Conservation (phyloP, 257 asterid species). For the Osmanthus fragrans region DNA sequence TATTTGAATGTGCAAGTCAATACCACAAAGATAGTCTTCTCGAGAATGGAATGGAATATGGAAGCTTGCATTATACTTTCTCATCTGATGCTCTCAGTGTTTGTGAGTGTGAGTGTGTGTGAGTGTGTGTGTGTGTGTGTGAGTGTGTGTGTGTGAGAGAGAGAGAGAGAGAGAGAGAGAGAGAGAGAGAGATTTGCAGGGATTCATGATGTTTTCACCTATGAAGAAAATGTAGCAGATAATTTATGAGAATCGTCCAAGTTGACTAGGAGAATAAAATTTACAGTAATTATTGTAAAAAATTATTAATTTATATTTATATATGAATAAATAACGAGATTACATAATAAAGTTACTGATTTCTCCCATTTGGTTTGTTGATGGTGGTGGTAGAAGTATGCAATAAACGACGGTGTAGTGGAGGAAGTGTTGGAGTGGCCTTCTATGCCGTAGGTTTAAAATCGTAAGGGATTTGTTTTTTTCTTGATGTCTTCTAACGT, state of each 20-base stretch:
- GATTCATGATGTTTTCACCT: constrained; percentile 24
- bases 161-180: constrained; percentile 12
- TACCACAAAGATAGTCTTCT: constrained; percentile 95
- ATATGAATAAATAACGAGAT: too few species aligned
- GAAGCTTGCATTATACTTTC: constrained; percentile 45
- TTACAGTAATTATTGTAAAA: too few species aligned
- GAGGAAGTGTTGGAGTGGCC: too few species aligned
- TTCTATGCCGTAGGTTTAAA: too few species aligned
- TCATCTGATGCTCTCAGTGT: not conserved
- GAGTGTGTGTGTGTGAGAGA: not conserved
- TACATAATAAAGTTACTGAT: too few species aligned
- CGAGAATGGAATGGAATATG: constrained; percentile 40
- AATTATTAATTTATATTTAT: too few species aligned
- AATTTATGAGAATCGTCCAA: not conserved
- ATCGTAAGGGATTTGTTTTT: too few species aligned
- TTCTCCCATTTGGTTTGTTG: too few species aligned
- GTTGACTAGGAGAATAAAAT: too few species aligned
- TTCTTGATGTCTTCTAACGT: too few species aligned
- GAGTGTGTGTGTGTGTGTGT: not conserved
- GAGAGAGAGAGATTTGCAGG: constrained; percentile 18
- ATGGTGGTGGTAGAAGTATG: too few species aligned
- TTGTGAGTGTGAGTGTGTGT: not conserved
- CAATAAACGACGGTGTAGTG: too few species aligned
- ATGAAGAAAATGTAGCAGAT: not conserved
- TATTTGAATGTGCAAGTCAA: not conserved